Percentiles rank a stretch among this genome's conserved stretches.
These are phyloP conservation scores for Neurospora sp. DNA, from an alignment of 495 filamentous ascomycete species.

Conservation along the genomic window DNA sequence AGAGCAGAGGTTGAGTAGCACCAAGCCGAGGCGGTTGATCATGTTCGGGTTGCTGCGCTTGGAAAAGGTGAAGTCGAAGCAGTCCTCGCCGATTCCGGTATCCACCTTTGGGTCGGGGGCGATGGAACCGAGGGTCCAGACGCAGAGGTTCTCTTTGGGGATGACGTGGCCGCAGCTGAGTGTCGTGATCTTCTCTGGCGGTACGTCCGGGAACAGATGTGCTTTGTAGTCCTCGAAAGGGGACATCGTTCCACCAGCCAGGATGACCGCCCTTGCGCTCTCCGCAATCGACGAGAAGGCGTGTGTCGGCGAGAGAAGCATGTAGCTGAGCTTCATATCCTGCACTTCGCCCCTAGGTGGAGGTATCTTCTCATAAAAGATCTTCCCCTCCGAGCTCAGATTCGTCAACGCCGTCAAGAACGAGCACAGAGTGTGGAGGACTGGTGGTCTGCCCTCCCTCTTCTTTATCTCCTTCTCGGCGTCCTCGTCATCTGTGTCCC, in stretches of 20 bases:
- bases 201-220: slow-evolving; percentile 73
- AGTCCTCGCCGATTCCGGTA: slow-evolving; percentile 15
- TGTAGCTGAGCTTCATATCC: slow-evolving; percentile 64
- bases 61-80: slow-evolving; percentile 82
- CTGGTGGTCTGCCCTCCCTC: slow-evolving; percentile 38
- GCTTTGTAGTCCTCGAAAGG: slow-evolving; percentile 83
- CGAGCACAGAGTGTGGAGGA: slow-evolving; percentile 71
- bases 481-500: not conserved
- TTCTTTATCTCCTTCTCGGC: not conserved
- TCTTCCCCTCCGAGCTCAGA: slow-evolving; percentile 72
- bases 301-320: slow-evolving; percentile 86
- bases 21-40: slow-evolving; percentile 66
- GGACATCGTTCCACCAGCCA: slow-evolving; percentile 96
- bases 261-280: slow-evolving; percentile 75
- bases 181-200: slow-evolving; percentile 54
- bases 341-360: slow-evolving; percentile 7
- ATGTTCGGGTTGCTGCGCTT: slow-evolving; percentile 49
- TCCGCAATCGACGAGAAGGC: slow-evolving; percentile 85
- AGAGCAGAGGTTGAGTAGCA: slow-evolving; percentile 57
- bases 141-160: slow-evolving; percentile 67
- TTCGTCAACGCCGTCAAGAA: slow-evolving; percentile 82
- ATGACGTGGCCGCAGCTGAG: slow-evolving; percentile 95
- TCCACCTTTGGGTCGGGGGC: slow-evolving; percentile 20
- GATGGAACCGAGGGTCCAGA: slow-evolving; percentile 43
- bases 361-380: slow-evolving; percentile 59